Conservation (phyloP, 1,284 basidiomycete species). For the Boletus sp. region DNA sequence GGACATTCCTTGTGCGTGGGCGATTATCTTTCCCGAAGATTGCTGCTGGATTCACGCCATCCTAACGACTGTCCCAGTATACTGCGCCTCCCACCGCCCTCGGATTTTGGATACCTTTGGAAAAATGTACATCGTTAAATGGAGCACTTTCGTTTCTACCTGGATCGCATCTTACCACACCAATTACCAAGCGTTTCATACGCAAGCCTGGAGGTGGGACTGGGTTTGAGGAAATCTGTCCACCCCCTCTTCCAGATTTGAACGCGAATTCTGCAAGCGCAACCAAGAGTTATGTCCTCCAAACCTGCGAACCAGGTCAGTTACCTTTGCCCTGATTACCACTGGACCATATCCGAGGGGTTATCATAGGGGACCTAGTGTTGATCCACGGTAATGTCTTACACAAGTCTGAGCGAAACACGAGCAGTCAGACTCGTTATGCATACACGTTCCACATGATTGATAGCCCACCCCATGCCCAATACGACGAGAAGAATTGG, state of each 20-base stretch:
- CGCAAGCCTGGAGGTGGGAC: conserved; percentile 71
- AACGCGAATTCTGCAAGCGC: conserved; percentile 4
- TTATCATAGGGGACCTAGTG: conserved; percentile 67
- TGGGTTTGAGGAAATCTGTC: conserved; percentile 64
- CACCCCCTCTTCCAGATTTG: conserved; percentile 36
- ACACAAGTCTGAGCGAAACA: conserved; percentile 85
- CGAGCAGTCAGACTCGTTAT: conserved; percentile 68
- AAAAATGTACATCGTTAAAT: conserved; percentile 79
- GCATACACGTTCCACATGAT: conserved; percentile 96
- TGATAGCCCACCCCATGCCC: conserved; percentile 59
- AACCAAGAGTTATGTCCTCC: conserved; percentile 59
- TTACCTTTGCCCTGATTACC: not conserved
- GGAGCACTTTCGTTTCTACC: conserved; percentile 90
- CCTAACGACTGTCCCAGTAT: conserved; percentile 51
- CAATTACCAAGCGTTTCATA: conserved; percentile 80
- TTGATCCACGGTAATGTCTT: conserved; percentile 87
- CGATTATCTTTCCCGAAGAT: not conserved
- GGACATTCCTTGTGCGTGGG: conserved; percentile 67
- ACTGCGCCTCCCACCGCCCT: conserved; percentile 88
- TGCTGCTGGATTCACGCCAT: not conserved
- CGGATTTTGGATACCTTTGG: conserved; percentile 94
- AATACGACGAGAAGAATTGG: conserved; percentile 82
- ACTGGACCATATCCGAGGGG: not conserved
- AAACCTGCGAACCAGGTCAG: conserved; percentile 74
- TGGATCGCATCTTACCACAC: conserved; percentile 76